Evolutionary conservation across 2,329 filamentous ascomycete species (phyloP).

Genomic region (Metarhizium humberi): DNA sequence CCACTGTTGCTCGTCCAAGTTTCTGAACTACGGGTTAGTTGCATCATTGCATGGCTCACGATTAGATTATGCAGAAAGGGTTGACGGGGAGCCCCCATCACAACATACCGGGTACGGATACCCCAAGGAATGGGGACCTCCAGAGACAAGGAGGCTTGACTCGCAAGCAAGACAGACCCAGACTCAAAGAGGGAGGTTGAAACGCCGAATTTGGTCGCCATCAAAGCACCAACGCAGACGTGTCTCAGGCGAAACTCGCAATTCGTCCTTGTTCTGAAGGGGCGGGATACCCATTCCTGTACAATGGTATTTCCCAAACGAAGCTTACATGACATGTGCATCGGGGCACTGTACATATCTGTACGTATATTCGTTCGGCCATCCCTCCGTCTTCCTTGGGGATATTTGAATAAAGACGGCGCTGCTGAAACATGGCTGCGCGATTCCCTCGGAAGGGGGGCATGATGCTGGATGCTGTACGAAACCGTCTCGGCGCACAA

Average conservation of each 20-base stretch:
- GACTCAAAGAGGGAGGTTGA: slow-evolving; percentile 1
- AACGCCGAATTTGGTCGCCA: background rate
- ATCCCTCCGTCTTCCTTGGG: no score
- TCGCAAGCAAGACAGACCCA: background rate
- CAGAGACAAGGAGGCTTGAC: background rate
- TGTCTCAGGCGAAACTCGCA: background rate
- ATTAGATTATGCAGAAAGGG: no score
- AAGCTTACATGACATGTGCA: background rate
- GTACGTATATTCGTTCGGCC: no score
- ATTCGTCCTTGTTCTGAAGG: background rate
- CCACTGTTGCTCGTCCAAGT: no score
- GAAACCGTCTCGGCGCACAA: no score
- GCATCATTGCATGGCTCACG: no score
- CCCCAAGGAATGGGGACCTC: background rate
- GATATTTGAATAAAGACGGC: no score
- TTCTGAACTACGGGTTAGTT: no score
- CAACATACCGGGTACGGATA: background rate
- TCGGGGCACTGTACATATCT: no score
- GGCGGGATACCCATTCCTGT: background rate
- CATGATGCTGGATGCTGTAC: no score
- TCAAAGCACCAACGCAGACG: background rate
- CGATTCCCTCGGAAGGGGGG: no score
- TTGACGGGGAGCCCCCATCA: background rate
- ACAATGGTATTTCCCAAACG: background rate
- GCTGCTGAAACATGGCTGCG: no score